phyloP scores from a whole-genome alignment of 805 yeast species.

The Lipomyces sp. region DNA sequence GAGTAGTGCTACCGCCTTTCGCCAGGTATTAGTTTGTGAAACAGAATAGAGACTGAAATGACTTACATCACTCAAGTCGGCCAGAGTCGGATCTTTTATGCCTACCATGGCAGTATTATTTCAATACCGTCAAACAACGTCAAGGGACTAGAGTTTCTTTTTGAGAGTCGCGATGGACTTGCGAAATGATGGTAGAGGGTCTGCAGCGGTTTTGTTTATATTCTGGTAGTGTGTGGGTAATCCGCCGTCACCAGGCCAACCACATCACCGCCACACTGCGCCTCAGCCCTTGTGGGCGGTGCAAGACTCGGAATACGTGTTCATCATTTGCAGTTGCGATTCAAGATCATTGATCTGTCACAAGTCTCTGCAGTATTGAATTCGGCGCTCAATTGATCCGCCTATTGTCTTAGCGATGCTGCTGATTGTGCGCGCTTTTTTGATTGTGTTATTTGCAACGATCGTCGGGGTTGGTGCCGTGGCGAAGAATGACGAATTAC shows the following conservation, averaged over 20 bases:
- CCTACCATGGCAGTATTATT: background rate
- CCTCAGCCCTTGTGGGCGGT: no score
- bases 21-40: background rate
- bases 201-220: constrained; percentile 2
- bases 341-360: background rate
- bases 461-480: constrained; percentile 6
- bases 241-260: constrained; percentile 12
- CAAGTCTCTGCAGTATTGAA: no score
- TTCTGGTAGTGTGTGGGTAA: constrained; percentile 9
- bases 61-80: constrained; percentile 15
- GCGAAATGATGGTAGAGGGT: background rate
- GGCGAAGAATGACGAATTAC: constrained; percentile 5
- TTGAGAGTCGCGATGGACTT: background rate
- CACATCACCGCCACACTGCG: background rate
- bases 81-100: constrained; percentile 10
- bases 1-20: constrained; percentile 3
- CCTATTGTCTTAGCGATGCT: background rate
- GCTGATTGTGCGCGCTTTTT: background rate
- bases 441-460: constrained; percentile 1
- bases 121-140: background rate
- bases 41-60: background rate
- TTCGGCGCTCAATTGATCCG: background rate
- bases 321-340: background rate
- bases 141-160: background rate
- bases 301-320: background rate